Percentiles rank a stretch among this genome's conserved stretches.
These are phyloP conservation scores for Cyphellophora europaea DNA, from an alignment of 2,329 filamentous ascomycete species.

Conservation along the genomic window DNA sequence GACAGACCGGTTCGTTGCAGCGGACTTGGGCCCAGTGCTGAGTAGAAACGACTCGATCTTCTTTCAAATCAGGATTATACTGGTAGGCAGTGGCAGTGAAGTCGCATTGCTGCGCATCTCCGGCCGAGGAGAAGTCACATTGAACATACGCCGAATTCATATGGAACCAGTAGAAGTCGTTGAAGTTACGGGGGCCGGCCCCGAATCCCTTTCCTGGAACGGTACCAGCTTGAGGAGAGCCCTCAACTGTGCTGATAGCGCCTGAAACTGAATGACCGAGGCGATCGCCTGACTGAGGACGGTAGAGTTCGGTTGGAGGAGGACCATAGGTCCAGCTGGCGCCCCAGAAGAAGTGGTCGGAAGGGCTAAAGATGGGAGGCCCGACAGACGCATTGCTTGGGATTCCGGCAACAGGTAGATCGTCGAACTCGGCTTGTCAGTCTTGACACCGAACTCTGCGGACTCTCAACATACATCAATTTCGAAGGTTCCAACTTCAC, in stretches of 20 bases:
- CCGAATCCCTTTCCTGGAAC: constrained; percentile 37
- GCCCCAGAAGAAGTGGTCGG: constrained; percentile 42
- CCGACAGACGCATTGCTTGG: constrained; percentile 21
- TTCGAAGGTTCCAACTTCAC: constrained; percentile 12
- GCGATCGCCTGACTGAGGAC: constrained; percentile 21
- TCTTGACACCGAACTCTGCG: neutral
- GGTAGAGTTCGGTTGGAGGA: constrained; percentile 33
- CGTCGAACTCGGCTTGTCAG: constrained; percentile 19
- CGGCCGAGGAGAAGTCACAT: constrained; percentile 33
- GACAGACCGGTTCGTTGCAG: constrained; percentile 21
- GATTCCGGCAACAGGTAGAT: constrained; percentile 17
- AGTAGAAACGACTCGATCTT: constrained; percentile 27
- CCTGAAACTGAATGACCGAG: constrained; percentile 4
- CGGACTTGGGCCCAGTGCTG: constrained; percentile 33
- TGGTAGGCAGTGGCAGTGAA: constrained; percentile 35
- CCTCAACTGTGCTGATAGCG: constrained; percentile 36
- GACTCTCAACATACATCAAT: constrained; percentile 6
- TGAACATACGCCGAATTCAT: constrained; percentile 37
- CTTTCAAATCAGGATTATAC: constrained; percentile 25
- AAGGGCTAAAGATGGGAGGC: too few relatives aligned
- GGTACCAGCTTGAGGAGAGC: constrained; percentile 21
- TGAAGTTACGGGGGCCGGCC: constrained; percentile 32
- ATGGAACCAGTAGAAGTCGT: constrained; percentile 42
- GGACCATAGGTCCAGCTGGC: constrained; percentile 41
- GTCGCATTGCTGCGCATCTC: constrained; percentile 27